Conservation (phyloP, 2,329 filamentous ascomycete species). For the Fusarium solani-melongenae region DNA sequence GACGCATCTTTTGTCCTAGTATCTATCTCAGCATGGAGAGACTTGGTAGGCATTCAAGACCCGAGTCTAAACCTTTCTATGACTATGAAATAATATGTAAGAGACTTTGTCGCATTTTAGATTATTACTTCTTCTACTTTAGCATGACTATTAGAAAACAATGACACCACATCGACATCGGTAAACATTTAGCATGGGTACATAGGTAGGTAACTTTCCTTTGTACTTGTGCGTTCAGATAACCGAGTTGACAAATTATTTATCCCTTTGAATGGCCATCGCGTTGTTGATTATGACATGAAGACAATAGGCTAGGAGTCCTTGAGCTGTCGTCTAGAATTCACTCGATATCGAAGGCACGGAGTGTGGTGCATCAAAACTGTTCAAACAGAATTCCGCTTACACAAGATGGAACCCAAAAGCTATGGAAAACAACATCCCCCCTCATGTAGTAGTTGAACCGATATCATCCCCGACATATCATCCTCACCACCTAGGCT, state of each 20-base stretch:
- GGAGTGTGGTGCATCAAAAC: not conserved
- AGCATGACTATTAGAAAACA: not conserved
- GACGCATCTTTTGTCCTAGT: not conserved
- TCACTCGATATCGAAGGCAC: not conserved
- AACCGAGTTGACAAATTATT: not conserved
- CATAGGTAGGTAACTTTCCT: not conserved
- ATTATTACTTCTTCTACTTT: not conserved
- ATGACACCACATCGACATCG: not conserved
- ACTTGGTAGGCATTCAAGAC: too few relatives aligned
- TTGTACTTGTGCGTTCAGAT: not conserved
- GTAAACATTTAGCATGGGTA: not conserved
- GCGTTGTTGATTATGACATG: not conserved
- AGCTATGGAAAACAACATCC: not conserved
- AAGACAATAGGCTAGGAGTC: not conserved
- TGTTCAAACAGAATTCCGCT: not conserved
- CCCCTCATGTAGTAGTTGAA: not conserved
- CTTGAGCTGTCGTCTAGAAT: not conserved
- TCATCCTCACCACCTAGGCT: conserved; percentile 45
- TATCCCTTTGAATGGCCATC: not conserved
- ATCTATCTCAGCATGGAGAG: too few relatives aligned
- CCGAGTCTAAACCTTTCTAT: too few relatives aligned
- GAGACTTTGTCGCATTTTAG: not conserved
- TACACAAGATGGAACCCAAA: not conserved
- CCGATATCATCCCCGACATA: not conserved
- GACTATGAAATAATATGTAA: too few relatives aligned